Evolutionary conservation across 2,329 filamentous ascomycete genomes (phyloP).

Genomic region (Cadophora sp.): DNA sequence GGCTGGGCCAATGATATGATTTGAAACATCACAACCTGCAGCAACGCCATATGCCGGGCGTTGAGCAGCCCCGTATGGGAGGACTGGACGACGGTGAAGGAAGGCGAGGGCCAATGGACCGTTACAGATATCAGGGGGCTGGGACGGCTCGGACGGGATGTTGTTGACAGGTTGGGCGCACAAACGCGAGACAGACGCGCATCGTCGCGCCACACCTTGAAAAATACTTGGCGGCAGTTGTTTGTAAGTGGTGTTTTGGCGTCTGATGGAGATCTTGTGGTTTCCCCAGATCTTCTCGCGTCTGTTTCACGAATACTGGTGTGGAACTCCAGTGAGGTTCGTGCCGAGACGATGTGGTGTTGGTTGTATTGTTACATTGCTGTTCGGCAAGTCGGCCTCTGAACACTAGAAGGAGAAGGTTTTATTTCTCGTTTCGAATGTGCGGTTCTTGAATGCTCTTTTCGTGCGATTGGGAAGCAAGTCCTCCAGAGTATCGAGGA

Average conservation of each 20-base stretch:
- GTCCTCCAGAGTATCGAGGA: no score
- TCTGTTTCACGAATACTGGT: conserved; percentile 3
- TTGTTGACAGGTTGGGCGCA: conserved; percentile 6
- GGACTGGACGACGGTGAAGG: conserved; percentile 17
- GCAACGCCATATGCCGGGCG: conserved; percentile 13
- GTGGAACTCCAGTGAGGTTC: not conserved
- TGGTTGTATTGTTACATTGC: not conserved
- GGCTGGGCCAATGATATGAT: conserved; percentile 34
- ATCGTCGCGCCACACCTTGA: conserved; percentile 24
- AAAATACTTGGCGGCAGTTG: not conserved
- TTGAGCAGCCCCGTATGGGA: not conserved
- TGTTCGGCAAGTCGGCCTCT: not conserved
- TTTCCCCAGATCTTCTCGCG: conserved; percentile 11
- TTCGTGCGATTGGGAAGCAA: no score
- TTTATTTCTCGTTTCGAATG: no score
- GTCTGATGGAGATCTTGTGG: conserved; percentile 9
- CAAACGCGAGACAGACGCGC: conserved; percentile 34
- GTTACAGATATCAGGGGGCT: conserved; percentile 8
- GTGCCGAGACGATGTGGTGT: not conserved
- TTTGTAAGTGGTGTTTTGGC: not conserved
- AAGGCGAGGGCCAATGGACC: conserved; percentile 18
- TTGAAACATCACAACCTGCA: conserved; percentile 30
- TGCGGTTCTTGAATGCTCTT: no score
- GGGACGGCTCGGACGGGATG: conserved; percentile 18
- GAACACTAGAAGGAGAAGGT: not conserved